Conservation (phyloP, 2,329 filamentous ascomycete genomes). For the Arthrobotrys entomopaga region DNA sequence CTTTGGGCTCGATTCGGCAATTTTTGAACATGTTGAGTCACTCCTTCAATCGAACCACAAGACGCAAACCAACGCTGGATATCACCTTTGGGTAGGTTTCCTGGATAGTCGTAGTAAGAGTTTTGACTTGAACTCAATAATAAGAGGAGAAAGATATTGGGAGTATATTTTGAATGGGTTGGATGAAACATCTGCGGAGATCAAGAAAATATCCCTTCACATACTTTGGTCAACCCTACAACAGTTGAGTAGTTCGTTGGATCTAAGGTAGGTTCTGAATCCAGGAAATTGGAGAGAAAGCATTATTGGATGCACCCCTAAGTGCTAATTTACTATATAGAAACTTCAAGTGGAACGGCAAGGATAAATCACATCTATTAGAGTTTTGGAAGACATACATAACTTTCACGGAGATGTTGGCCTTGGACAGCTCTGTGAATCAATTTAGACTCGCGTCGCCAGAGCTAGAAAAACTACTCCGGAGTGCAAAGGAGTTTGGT, state of each 20-base stretch:
- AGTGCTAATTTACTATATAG: constrained; percentile 16
- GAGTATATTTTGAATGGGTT: constrained; percentile 55
- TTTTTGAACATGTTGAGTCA: constrained; percentile 37
- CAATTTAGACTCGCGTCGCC: constrained; percentile 57
- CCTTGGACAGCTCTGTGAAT: constrained; percentile 58
- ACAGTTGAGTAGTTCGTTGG: constrained; percentile 23
- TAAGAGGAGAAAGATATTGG: constrained; percentile 40
- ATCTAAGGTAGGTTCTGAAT: constrained; percentile 28
- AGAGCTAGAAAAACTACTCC: constrained; percentile 54
- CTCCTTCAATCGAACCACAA: constrained; percentile 35
- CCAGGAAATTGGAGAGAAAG: not conserved
- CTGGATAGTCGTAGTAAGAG: constrained; percentile 32
- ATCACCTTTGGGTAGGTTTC: constrained; percentile 49
- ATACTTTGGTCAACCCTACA: constrained; percentile 57
- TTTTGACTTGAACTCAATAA: constrained; percentile 34
- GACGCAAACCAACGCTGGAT: constrained; percentile 45
- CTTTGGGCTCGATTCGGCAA: constrained; percentile 16
- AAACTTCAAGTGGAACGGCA: constrained; percentile 40
- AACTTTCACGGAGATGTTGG: constrained; percentile 58
- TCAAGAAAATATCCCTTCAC: constrained; percentile 58
- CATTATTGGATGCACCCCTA: not conserved
- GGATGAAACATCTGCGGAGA: constrained; percentile 56
- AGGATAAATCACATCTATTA: constrained; percentile 6
- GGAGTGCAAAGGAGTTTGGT: constrained; percentile 5
- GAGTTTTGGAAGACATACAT: constrained; percentile 58